These are phyloP conservation scores for Aquilaria agallochum DNA, from an alignment of 441 rosid species.

Conservation along the genomic window DNA sequence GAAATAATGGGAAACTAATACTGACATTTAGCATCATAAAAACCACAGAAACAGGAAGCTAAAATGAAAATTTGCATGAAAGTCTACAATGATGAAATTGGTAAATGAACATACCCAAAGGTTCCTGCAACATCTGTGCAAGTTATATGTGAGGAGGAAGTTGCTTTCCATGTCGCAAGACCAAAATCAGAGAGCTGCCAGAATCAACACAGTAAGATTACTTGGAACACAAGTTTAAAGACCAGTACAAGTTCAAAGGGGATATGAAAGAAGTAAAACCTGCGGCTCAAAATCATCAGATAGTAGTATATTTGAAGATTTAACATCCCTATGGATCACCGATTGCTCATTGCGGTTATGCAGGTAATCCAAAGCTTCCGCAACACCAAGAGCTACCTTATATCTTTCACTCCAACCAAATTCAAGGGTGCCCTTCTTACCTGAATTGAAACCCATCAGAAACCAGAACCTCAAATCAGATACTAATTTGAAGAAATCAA, in stretches of 20 bases:
- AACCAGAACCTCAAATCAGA: conserved; percentile 3
- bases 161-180: conserved; percentile 67
- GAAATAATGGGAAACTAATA: neutral
- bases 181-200: conserved; percentile 75
- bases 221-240: neutral
- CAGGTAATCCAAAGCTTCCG: conserved; percentile 60
- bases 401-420: conserved; percentile 60
- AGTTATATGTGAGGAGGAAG: conserved; percentile 44
- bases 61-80: neutral
- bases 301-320: conserved; percentile 66
- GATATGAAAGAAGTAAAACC: conserved; percentile 26
- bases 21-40: neutral
- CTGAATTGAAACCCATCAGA: conserved; percentile 23
- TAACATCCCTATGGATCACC: conserved; percentile 72
- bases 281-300: conserved; percentile 73
- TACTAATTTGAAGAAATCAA: conserved; percentile 1
- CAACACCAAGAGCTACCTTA: conserved; percentile 63
- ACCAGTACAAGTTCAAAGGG: conserved; percentile 1
- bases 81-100: neutral
- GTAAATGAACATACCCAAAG: conserved; percentile 48
- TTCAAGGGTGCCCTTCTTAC: conserved; percentile 44
- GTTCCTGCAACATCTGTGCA: conserved; percentile 72
- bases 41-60: neutral
- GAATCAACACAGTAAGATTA: conserved; percentile 4
- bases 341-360: conserved; percentile 44